Conservation (phyloP, 768 basidiomycete genomes). For the Fomitopsis serialis region DNA sequence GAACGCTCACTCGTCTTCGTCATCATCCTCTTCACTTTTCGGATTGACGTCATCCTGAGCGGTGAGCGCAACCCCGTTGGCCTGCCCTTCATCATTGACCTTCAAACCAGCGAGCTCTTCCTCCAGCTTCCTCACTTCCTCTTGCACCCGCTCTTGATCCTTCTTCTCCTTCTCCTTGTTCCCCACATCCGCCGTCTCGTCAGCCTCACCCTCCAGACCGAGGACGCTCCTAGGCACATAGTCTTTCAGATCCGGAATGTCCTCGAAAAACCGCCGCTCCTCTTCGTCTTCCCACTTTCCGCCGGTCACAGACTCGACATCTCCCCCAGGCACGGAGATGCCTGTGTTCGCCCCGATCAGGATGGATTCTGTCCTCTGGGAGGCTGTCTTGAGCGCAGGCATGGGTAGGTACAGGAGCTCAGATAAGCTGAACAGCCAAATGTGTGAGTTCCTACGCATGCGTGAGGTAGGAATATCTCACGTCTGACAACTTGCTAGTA, state of each 20-base stretch:
- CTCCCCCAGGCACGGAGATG: constrained; percentile 14
- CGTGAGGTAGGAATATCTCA: constrained; percentile 32
- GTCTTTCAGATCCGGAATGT: constrained; percentile 85
- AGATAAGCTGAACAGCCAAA: constrained; percentile 55
- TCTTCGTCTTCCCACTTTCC: constrained; percentile 99
- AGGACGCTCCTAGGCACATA: constrained; percentile 87
- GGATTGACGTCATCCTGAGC: constrained; percentile 17
- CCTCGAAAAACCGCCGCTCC: constrained; percentile 90
- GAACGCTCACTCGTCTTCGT: constrained; percentile 41
- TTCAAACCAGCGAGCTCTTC: constrained; percentile 68
- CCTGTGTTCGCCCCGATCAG: constrained; percentile 53
- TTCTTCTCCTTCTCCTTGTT: constrained; percentile 36
- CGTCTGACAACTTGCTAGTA: constrained; percentile 86
- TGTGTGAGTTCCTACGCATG: constrained; percentile 2
- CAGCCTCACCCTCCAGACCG: constrained; percentile 47
- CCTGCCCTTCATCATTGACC: constrained; percentile 26
- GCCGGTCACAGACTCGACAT: constrained; percentile 43
- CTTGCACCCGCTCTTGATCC: constrained; percentile 56
- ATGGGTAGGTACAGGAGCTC: constrained; percentile 83
- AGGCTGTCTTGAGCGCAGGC: constrained; percentile 76
- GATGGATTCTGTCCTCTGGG: constrained; percentile 79
- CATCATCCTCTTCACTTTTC: constrained; percentile 28
- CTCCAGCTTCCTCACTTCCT: constrained; percentile 71
- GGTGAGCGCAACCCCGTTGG: constrained; percentile 12
- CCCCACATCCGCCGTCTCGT: constrained; percentile 33